Conservation (phyloP, 2,329 filamentous ascomycete species). For the Talaromyces amestolkiae region DNA sequence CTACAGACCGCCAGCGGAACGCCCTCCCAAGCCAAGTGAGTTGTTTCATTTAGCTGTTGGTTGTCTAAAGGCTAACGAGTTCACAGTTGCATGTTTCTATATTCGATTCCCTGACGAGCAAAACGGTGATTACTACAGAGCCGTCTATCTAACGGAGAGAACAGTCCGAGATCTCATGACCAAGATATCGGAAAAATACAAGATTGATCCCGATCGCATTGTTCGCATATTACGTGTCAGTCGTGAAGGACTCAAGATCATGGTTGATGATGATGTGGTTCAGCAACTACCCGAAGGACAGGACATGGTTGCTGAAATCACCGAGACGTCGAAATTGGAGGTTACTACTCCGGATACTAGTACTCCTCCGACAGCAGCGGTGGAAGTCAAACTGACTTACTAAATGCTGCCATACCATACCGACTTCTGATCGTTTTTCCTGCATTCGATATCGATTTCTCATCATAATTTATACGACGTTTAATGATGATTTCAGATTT, state of each 20-base stretch:
- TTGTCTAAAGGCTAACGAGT: conserved; percentile 23
- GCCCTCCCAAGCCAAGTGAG: conserved; percentile 64
- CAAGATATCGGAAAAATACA: conserved; percentile 74
- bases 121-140: conserved; percentile 67
- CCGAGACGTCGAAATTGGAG: conserved; percentile 56
- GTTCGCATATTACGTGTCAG: conserved; percentile 70
- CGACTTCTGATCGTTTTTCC: conserved; percentile 34
- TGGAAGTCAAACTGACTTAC: conserved; percentile 56
- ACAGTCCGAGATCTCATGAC: conserved; percentile 71
- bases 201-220: conserved; percentile 70
- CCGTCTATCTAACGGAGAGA: conserved; percentile 78
- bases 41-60: conserved; percentile 9
- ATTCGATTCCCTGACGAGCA: conserved; percentile 58
- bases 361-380: conserved; percentile 25
- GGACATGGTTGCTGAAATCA: conserved; percentile 73
- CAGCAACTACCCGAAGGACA: conserved; percentile 82
- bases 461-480: background rate
- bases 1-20: conserved; percentile 77
- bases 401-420: conserved; percentile 33
- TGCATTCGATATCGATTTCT: conserved; percentile 20
- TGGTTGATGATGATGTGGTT: conserved; percentile 88
- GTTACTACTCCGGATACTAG: conserved; percentile 23
- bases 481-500: conserved; percentile 3
- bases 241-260: conserved; percentile 72
- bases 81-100: conserved; percentile 81